These are phyloP conservation scores for Lentinula detonsa DNA, from an alignment of 768 basidiomycete species.

Conservation along the genomic window DNA sequence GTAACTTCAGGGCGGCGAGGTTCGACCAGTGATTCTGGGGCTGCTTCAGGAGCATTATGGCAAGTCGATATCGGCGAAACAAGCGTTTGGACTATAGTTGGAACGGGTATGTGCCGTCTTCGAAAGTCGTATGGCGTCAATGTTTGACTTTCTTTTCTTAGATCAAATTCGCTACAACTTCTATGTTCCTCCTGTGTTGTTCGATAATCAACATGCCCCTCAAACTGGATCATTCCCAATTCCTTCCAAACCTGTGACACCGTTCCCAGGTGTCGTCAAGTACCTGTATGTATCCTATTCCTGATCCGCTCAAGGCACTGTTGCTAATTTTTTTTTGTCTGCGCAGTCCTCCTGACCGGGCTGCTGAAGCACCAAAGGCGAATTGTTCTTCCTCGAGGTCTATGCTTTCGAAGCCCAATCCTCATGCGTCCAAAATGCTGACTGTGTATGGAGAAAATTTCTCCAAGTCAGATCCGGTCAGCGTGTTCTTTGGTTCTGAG, in stretches of 20 bases:
- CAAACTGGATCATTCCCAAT: conserved; percentile 71
- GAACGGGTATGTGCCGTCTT: conserved; percentile 57
- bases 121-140: conserved; percentile 4
- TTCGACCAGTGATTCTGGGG: conserved; percentile 58
- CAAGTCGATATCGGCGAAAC: conserved; percentile 91
- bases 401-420: conserved; percentile 70
- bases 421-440: conserved; percentile 73
- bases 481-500: conserved; percentile 82
- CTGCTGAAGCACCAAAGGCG: conserved; percentile 74
- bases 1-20: conserved; percentile 63
- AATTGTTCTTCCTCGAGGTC: conserved; percentile 62
- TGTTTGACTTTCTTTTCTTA: conserved; percentile 21
- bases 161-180: conserved; percentile 94
- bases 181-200: conserved; percentile 81
- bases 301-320: not conserved
- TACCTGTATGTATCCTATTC: conserved; percentile 40
- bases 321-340: not conserved
- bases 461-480: conserved; percentile 73
- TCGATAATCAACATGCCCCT: conserved; percentile 72
- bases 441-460: conserved; percentile 90
- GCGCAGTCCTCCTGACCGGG: conserved; percentile 66
- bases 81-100: conserved; percentile 92
- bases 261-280: conserved; percentile 84
- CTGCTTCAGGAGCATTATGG: conserved; percentile 78
- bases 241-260: conserved; percentile 78